Conservation (phyloP, 306 rosid species). For the Citrullus colocynthis region DNA sequence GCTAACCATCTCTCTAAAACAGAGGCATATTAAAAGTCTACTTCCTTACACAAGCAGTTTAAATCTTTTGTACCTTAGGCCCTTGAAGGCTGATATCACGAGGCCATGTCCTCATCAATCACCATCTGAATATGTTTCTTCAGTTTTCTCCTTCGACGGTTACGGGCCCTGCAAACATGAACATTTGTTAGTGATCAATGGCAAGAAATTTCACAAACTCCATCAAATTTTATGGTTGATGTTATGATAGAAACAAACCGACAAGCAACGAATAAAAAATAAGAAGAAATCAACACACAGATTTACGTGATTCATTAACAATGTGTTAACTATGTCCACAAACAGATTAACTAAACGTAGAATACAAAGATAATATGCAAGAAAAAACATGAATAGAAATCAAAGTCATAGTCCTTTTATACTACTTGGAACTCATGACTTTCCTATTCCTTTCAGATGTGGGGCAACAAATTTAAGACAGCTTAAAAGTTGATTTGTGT, state of each 20-base stretch:
- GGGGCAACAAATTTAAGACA: too few relatives aligned
- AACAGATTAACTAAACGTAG: too few relatives aligned
- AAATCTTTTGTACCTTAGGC: background rate
- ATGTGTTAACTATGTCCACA: too few relatives aligned
- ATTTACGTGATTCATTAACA: too few relatives aligned
- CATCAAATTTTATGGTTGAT: background rate
- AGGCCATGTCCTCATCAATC: conserved; percentile 10
- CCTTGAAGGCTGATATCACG: conserved; percentile 1
- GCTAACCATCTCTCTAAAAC: background rate
- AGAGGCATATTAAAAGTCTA: background rate
- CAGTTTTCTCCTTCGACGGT: conserved; percentile 57
- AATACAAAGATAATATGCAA: too few relatives aligned
- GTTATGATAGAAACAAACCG: too few relatives aligned
- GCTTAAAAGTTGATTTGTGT: background rate
- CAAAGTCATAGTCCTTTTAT: too few relatives aligned
- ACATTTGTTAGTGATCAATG: conserved; percentile 8
- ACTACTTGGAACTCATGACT: too few relatives aligned
- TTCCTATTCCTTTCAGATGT: too few relatives aligned
- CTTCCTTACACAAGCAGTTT: background rate
- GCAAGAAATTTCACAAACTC: background rate
- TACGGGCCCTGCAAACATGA: conserved; percentile 42
- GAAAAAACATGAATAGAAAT: too few relatives aligned
- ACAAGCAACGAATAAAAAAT: too few relatives aligned
- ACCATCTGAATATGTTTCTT: conserved; percentile 38
- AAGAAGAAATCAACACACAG: too few relatives aligned